Evolutionary conservation across 352 stramenopile genomes (phyloP), one percentile per base, ranked within the genome.

Genomic region (Elongisporangium senticosum): DNA sequence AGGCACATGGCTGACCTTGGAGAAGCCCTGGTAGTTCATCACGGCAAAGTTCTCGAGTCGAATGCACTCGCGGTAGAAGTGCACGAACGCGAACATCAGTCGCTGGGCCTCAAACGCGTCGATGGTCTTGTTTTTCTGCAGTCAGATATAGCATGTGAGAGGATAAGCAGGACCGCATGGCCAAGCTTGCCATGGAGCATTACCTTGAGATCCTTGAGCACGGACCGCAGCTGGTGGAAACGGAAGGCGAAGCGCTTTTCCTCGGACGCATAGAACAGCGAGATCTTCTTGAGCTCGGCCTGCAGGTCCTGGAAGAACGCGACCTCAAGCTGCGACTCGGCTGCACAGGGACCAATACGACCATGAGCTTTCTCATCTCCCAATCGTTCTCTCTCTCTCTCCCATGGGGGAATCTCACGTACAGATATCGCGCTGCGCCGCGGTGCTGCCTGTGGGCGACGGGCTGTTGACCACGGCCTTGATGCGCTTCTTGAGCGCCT

Each of bases 21-120:
- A 93, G 55, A 93, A 93, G 37, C 83, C 83, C 62, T 90, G 81
- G 61, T 93, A 93, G 59, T 93, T 93, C 60, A 89, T 90, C 20
- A 93, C 80, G 10, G 83, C 83, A 55, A 89, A 93, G 63, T 90
- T 90, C 58, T 93, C 83, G 33, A 93, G 76, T 3, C 81, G 77
- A 51, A 88, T 90, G 49, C 80, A 90, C 55, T 93, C 77, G 50
- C 77, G 73, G 62, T 93, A 93, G 47, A 90, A 90, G 53, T 93
- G 80, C n/a, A 93, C 83, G 55, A 87, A 83, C 33, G 80, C 81
- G 53, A 87, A 86, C 79, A 93, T 89, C 50, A 93, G 79, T 51
- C 80, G 75, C 66, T 89, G 80, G 53, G 79, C 77, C 58, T 84
- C 70, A 15, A 68, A 76, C 14, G 70, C 67, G 24, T 84, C 72